Percentiles rank a stretch among this genome's conserved stretches.
These are phyloP conservation scores for Hypomyces rosellus DNA, from an alignment of 2,329 filamentous ascomycete species.

Conservation along the genomic window DNA sequence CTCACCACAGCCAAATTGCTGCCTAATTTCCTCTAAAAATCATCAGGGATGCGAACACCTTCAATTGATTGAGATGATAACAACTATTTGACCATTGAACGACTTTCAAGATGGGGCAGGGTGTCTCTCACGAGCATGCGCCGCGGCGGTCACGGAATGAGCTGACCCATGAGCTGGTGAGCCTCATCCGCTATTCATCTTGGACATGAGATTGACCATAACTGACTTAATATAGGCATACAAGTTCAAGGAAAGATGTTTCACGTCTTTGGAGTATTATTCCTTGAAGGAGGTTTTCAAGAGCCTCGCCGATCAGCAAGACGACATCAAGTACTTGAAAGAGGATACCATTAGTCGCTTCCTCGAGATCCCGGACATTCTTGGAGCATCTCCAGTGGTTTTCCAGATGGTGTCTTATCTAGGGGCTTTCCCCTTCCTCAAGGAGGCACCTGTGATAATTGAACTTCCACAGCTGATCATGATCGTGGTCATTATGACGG, in stretches of 20 bases:
- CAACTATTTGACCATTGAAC: no score
- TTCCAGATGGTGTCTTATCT: constrained; percentile 68
- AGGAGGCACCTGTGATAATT: constrained; percentile 63
- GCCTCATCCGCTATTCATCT: constrained; percentile 13
- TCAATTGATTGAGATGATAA: not conserved
- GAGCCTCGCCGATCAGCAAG: constrained; percentile 59
- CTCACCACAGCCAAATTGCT: no score
- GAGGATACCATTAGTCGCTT: constrained; percentile 64
- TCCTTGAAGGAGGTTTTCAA: constrained; percentile 69
- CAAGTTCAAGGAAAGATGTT: constrained; percentile 63
- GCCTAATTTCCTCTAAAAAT: no score
- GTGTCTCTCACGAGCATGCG: constrained; percentile 40
- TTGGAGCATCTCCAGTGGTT: constrained; percentile 60
- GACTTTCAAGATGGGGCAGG: constrained; percentile 44
- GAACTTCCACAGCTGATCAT: constrained; percentile 66
- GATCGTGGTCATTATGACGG: constrained; percentile 66
- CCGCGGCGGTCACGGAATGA: constrained; percentile 44
- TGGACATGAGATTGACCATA: not conserved
- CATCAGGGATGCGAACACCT: not conserved
- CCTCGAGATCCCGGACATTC: constrained; percentile 64
- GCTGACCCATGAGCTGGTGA: constrained; percentile 46
- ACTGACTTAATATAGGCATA: constrained; percentile 38
- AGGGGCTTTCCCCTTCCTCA: constrained; percentile 66
- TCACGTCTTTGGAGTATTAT: constrained; percentile 65
- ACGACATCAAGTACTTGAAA: constrained; percentile 58